These are phyloP conservation scores for Globisporangium apiculatum DNA, from an alignment of 352 stramenopile genomes.

Conservation along the genomic window DNA sequence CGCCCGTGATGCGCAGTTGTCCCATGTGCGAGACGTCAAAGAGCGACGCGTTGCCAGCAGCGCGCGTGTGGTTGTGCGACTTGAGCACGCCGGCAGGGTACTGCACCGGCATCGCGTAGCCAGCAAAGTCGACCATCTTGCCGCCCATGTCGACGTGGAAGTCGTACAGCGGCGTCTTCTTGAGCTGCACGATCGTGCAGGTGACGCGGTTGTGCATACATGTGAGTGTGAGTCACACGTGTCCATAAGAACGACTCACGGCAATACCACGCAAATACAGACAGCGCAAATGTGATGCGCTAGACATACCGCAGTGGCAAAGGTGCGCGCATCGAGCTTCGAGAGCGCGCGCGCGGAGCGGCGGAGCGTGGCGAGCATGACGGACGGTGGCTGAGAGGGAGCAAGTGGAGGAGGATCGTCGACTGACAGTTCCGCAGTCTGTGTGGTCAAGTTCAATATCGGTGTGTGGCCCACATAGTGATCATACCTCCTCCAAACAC, in stretches of 20 bases:
- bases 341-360: conserved; percentile 10
- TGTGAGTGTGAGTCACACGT: background rate
- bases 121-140: conserved; percentile 95
- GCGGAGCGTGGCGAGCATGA: conserved; percentile 10
- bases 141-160: conserved; percentile 65
- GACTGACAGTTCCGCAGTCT: no score
- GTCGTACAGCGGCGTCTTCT: conserved; percentile 77
- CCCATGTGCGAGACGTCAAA: conserved; percentile 99
- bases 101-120: conserved; percentile 96
- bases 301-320: conserved; percentile 5
- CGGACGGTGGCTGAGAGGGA: no score
- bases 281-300: background rate
- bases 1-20: conserved; percentile 90
- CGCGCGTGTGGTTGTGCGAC: conserved; percentile 83
- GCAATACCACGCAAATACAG: background rate
- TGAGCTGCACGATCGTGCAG: conserved; percentile 28
- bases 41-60: conserved; percentile 73
- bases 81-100: conserved; percentile 96
- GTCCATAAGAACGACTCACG: no score
- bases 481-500: no score
- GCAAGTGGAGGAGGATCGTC: no score
- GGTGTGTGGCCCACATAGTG: no score
- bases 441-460: no score
- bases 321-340: conserved; percentile 8
- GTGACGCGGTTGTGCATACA: background rate